A percentile compares a stretch with the other conserved stretches of the same genome.
phyloP scores from a whole-genome alignment of 805 yeast species.

The Wickerhamomyces rabaulensis region DNA sequence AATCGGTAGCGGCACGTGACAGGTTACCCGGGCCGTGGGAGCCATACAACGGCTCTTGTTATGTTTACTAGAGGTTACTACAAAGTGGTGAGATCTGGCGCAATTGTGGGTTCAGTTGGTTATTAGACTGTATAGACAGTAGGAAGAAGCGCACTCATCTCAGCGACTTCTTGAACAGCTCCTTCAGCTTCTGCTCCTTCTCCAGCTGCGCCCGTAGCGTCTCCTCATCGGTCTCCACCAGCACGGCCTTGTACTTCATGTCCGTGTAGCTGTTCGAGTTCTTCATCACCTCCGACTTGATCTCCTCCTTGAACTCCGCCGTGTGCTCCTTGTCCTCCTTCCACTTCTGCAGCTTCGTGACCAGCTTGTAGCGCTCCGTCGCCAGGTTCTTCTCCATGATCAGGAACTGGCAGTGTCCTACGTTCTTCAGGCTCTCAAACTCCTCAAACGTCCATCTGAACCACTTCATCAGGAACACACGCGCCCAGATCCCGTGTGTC shows the following conservation, averaged over 20 bases:
- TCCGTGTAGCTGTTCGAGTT: conserved; percentile 23
- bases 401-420: conserved; percentile 79
- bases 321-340: conserved; percentile 32
- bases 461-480: conserved; percentile 94
- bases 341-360: conserved; percentile 70
- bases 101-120: too few relatives aligned
- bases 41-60: too few relatives aligned
- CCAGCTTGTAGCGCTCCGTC: conserved; percentile 47
- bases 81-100: too few relatives aligned
- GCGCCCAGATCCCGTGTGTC: conserved; percentile 91
- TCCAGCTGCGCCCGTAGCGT: conserved; percentile 29
- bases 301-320: conserved; percentile 13
- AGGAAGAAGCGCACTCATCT: not conserved
- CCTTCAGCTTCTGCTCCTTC: conserved; percentile 39
- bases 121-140: too few relatives aligned
- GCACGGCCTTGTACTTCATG: conserved; percentile 3
- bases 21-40: not conserved
- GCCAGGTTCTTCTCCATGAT: conserved; percentile 61
- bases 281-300: conserved; percentile 18
- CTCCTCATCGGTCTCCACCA: conserved; percentile 16
- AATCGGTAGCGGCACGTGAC: not conserved
- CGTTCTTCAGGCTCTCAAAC: conserved; percentile 77
- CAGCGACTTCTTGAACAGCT: conserved; percentile 28
- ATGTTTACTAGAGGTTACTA: too few relatives aligned
- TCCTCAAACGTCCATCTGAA: conserved; percentile 88